Evolutionary conservation across 345 rosid genomes (phyloP).

Genomic region (Trapa incisa): DNA sequence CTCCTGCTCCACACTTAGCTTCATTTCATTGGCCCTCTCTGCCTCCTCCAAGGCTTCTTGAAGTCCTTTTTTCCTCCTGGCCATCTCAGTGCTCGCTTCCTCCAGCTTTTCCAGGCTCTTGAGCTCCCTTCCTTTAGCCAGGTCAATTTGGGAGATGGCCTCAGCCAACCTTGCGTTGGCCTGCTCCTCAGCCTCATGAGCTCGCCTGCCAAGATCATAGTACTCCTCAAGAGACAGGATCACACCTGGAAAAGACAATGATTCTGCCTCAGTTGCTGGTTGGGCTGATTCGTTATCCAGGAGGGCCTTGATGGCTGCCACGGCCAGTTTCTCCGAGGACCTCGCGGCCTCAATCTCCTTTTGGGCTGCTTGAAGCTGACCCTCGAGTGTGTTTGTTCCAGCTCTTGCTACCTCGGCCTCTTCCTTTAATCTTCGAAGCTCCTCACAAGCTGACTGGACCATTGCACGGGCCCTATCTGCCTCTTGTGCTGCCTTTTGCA

Average conservation of each 20-base stretch:
- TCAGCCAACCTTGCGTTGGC: slow-evolving; percentile 59
- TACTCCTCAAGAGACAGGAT: slow-evolving; percentile 76
- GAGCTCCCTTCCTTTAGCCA: too few relatives aligned
- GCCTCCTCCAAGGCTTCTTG: slow-evolving; percentile 52
- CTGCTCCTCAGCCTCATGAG: slow-evolving; percentile 71
- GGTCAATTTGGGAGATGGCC: slow-evolving; percentile 57
- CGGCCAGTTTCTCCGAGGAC: slow-evolving; percentile 77
- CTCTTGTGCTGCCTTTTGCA: slow-evolving; percentile 57
- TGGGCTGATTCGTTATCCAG: slow-evolving; percentile 61
- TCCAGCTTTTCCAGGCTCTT: slow-evolving; percentile 23
- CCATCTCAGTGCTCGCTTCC: slow-evolving; percentile 49
- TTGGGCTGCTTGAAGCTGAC: slow-evolving; percentile 56
- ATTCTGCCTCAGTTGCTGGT: slow-evolving; percentile 20
- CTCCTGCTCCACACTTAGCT: slow-evolving; percentile 72
- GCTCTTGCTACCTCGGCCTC: slow-evolving; percentile 79
- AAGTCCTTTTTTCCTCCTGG: slow-evolving; percentile 44
- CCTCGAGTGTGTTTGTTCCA: slow-evolving; percentile 50
- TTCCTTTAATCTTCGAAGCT: slow-evolving; percentile 54
- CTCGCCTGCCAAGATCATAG: slow-evolving; percentile 65
- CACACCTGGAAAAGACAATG: slow-evolving; percentile 29
- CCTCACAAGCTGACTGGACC: slow-evolving; percentile 59
- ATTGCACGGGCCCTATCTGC: slow-evolving; percentile 69
- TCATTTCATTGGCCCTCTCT: slow-evolving; percentile 79
- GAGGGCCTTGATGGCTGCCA: slow-evolving; percentile 74
- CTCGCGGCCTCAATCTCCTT: slow-evolving; percentile 80